Evolutionary conservation across 148 eudicot genomes (phyloP).

Genomic region (Polygonum aviculare): DNA sequence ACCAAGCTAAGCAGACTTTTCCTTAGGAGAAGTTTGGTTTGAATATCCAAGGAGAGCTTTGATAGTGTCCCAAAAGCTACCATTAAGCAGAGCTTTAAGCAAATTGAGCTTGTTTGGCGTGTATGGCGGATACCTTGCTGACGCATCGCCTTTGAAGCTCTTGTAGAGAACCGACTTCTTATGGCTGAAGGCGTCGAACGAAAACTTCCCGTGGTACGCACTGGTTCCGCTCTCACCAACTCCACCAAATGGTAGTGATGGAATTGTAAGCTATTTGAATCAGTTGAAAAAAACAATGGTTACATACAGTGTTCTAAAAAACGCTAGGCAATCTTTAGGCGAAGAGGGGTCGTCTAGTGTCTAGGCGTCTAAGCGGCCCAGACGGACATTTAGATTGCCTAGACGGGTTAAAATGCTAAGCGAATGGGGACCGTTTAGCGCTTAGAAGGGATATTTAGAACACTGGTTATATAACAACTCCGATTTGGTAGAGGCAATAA

Average conservation of each 20-base stretch:
- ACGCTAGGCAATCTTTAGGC: too few relatives aligned
- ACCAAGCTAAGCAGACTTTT: background rate
- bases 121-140: conserved; percentile 79
- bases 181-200: conserved; percentile 75
- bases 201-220: conserved; percentile 70
- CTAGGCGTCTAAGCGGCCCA: too few relatives aligned
- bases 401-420: too few relatives aligned
- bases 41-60: conserved; percentile 45
- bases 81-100: conserved; percentile 47
- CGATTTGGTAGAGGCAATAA: too few relatives aligned
- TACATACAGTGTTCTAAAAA: too few relatives aligned
- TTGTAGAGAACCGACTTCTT: conserved; percentile 60
- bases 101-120: conserved; percentile 40
- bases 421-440: too few relatives aligned
- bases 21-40: background rate
- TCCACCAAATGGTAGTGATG: conserved; percentile 72
- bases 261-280: conserved; percentile 37
- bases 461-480: too few relatives aligned
- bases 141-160: conserved; percentile 44
- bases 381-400: too few relatives aligned
- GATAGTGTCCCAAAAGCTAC: conserved; percentile 34
- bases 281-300: too few relatives aligned
- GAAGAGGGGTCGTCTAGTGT: too few relatives aligned
- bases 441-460: too few relatives aligned
- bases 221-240: conserved; percentile 79